Evolutionary conservation across 1,284 basidiomycete genomes (phyloP).

Genomic region (Sparassis latifolia): DNA sequence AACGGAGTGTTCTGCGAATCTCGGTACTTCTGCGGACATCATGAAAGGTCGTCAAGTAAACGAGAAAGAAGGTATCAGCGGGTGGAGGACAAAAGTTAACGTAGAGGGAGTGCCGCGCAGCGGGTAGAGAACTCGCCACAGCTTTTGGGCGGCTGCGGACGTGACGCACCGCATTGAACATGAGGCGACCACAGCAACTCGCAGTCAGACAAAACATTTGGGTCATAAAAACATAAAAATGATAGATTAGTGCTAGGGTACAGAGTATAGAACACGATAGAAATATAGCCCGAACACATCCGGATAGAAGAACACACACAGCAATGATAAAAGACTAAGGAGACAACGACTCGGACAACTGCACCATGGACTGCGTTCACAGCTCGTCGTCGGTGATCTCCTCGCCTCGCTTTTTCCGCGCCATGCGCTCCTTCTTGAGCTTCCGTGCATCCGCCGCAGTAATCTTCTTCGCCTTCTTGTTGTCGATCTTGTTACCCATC

Average conservation of each 20-base stretch:
- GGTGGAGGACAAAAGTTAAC: neutral
- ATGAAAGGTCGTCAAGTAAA: slow-evolving; percentile 10
- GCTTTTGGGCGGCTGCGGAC: neutral
- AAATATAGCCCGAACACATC: slow-evolving; percentile 20
- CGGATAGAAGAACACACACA: slow-evolving; percentile 18
- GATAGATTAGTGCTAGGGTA: slow-evolving; percentile 23
- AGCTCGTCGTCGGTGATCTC: slow-evolving; percentile 61
- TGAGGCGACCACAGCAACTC: neutral
- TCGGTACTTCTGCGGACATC: slow-evolving; percentile 14
- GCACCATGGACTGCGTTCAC: slow-evolving; percentile 27
- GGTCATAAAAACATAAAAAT: slow-evolving; percentile 13
- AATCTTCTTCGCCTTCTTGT: slow-evolving; percentile 81
- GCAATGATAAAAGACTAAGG: slow-evolving; percentile 11
- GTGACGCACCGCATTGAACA: neutral
- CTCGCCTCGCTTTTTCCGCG: slow-evolving; percentile 78
- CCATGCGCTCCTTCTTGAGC: slow-evolving; percentile 94
- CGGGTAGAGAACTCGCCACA: neutral
- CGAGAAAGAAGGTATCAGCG: too few relatives aligned
- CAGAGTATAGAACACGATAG: slow-evolving; percentile 18
- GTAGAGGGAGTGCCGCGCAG: neutral
- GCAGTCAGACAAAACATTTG: slow-evolving; percentile 7
- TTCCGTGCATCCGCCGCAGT: slow-evolving; percentile 80
- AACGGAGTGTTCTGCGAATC: slow-evolving; percentile 20
- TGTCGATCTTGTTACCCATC: slow-evolving; percentile 92
- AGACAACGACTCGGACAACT: slow-evolving; percentile 9